Evolutionary conservation across 2,329 filamentous ascomycete species (phyloP), one percentile per base, ranked within the genome.

Genomic region (Dothideomycetidae sp.): DNA sequence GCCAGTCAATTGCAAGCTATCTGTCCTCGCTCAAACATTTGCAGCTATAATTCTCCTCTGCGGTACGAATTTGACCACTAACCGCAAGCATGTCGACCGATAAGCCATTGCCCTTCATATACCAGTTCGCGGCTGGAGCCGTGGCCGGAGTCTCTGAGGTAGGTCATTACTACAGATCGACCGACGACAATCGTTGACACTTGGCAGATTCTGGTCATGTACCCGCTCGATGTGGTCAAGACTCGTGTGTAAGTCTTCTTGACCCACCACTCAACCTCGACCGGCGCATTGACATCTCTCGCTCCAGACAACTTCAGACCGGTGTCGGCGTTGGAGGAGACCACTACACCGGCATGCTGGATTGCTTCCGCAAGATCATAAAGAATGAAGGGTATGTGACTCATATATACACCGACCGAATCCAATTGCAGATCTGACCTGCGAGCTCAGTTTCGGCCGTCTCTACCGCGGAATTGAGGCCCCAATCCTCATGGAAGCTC

Each of bases 61-160:
- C n/a, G n/a, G n/a, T n/a, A n/a, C n/a, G n/a, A n/a, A n/a, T n/a
- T n/a, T n/a, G n/a, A n/a, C n/a, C n/a, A n/a, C n/a, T n/a, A 16
- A 36, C 23, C 21, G 34, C 34, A 28, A 29, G 3, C 10, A 68
- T 68, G 65, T 57, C 65, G 43, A 51, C 61, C 47, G 61, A 77
- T 48, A 80, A 84, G 65, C 83, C 86, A 42, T 75, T 94, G 50
- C 84, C 84, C 42, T 94, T 94, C 64, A 62, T 75, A 51, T 94
- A 94, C 75, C 86, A 93, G 67, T 93, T 96, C 69, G 81, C 78
- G 59, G 86, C 88, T 56, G 86, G 86, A 77, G 90, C 90, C 58
- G 81, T 98, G 57, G 90, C 90, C 56, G 90, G 90, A 70, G 86
- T 98, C 48, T 96, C 88, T 52, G 90, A 98, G 74, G 85, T 86